These are phyloP conservation scores for Boletales sp. DNA, from an alignment of 768 basidiomycete genomes.

Conservation along the genomic window DNA sequence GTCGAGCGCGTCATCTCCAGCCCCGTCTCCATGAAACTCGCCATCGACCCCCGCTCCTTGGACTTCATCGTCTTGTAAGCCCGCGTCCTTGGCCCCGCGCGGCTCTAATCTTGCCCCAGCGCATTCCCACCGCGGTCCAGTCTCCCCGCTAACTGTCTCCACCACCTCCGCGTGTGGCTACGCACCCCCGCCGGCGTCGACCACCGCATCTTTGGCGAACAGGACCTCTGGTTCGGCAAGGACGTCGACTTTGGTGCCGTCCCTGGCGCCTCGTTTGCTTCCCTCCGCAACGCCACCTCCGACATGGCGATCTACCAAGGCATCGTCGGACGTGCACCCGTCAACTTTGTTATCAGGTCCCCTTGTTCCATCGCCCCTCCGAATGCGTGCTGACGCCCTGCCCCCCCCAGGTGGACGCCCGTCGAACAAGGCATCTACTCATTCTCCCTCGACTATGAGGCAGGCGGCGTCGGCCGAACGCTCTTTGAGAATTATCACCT, in stretches of 20 bases:
- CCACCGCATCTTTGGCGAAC: constrained; percentile 61
- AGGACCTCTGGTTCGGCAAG: constrained; percentile 63
- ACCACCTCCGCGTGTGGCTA: constrained; percentile 63
- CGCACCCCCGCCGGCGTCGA: constrained; percentile 48
- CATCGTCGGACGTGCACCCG: constrained; percentile 51
- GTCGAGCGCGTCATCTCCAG: constrained; percentile 53
- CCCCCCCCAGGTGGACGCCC: constrained; percentile 40
- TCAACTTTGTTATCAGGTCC: constrained; percentile 57
- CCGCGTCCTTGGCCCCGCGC: too few relatives aligned
- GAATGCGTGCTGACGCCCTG: neutral
- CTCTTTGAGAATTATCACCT: constrained; percentile 54
- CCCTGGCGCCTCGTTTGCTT: constrained; percentile 53
- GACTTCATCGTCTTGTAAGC: constrained; percentile 62
- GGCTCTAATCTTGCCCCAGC: constrained; percentile 26
- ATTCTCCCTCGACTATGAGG: constrained; percentile 63
- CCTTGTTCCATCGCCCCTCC: neutral
- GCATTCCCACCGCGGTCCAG: constrained; percentile 57
- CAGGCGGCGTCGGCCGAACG: constrained; percentile 53
- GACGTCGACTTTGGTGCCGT: constrained; percentile 63
- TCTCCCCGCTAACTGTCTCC: constrained; percentile 51
- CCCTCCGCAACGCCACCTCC: constrained; percentile 39
- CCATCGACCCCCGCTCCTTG: constrained; percentile 50
- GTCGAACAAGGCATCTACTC: constrained; percentile 44
- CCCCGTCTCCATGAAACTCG: constrained; percentile 43
- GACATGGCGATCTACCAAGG: constrained; percentile 53